phyloP scores from a whole-genome alignment of 1,139 yeast species.

The Zygoascus hellenicus region DNA sequence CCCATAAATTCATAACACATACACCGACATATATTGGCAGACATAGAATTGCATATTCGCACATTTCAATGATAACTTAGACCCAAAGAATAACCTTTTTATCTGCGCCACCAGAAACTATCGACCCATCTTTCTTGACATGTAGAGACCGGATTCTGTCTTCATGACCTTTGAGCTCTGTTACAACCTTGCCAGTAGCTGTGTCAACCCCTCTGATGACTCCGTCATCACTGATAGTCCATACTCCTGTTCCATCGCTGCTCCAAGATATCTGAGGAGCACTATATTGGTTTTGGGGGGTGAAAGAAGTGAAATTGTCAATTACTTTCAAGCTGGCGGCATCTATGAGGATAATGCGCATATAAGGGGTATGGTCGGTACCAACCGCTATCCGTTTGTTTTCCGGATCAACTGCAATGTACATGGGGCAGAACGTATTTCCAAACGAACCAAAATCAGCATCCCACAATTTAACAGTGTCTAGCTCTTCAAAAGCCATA shows the following conservation, averaged over 20 bases:
- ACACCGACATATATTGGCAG: not conserved
- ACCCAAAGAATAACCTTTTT: conserved; percentile 30
- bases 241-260: conserved; percentile 41
- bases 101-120: conserved; percentile 47
- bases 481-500: conserved; percentile 17
- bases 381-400: conserved; percentile 44
- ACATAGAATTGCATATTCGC: not conserved
- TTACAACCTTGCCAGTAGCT: conserved; percentile 14
- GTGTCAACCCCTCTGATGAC: conserved; percentile 39
- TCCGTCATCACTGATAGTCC: conserved; percentile 73
- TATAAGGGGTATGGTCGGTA: conserved; percentile 71
- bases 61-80: not conserved
- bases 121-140: conserved; percentile 27
- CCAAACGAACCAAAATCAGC: conserved; percentile 57
- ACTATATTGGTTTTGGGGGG: conserved; percentile 70
- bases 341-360: conserved; percentile 47
- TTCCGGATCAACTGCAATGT: conserved; percentile 34
- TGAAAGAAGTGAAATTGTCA: conserved; percentile 51
- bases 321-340: conserved; percentile 40
- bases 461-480: conserved; percentile 54
- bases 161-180: conserved; percentile 12
- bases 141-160: conserved; percentile 46
- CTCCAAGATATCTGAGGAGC: conserved; percentile 36
- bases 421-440: conserved; percentile 58
- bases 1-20: not conserved